phyloP scores from a whole-genome alignment of 2,329 filamentous ascomycete species.

The Biscogniauxia mediterranea region DNA sequence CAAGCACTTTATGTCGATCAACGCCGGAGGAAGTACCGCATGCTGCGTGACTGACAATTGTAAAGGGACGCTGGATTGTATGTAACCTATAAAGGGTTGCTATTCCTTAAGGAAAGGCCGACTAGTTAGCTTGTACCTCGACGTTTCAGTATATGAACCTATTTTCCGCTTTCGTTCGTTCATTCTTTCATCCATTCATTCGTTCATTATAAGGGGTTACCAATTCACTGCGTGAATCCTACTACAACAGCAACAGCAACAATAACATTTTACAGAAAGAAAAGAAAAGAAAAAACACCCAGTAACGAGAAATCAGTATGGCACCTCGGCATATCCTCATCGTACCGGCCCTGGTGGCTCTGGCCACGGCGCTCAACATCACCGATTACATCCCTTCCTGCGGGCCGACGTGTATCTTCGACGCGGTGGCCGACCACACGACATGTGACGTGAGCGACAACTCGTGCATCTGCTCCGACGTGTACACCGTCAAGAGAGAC shows the following conservation, averaged over 20 bases:
- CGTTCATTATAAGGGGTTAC: no score
- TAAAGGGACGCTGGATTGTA: no score
- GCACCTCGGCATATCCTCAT: constrained; percentile 27
- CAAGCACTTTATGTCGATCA: background rate
- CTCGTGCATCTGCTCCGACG: constrained; percentile 25
- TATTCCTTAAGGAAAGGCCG: no score
- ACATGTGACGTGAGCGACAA: constrained; percentile 27
- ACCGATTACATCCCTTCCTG: constrained; percentile 28
- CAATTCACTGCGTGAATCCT: no score
- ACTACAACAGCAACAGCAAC: no score
- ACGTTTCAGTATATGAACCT: no score
- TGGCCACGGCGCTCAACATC: constrained; percentile 27
- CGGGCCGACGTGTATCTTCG: constrained; percentile 24
- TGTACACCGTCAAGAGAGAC: constrained; percentile 30
- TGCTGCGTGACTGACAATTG: background rate
- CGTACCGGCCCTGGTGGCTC: constrained; percentile 23
- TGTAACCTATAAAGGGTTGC: no score
- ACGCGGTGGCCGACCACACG: constrained; percentile 24
- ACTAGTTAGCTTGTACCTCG: no score
- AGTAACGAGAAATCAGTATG: constrained; percentile 14
- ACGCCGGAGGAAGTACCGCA: background rate
- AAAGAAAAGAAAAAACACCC: background rate
- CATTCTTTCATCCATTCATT: no score
- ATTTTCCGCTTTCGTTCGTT: no score
- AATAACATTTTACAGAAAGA: background rate